Base-by-base conservation (phyloP, 2,329 filamentous ascomycete species). In the Aspergillus spinulosporus region DNA sequence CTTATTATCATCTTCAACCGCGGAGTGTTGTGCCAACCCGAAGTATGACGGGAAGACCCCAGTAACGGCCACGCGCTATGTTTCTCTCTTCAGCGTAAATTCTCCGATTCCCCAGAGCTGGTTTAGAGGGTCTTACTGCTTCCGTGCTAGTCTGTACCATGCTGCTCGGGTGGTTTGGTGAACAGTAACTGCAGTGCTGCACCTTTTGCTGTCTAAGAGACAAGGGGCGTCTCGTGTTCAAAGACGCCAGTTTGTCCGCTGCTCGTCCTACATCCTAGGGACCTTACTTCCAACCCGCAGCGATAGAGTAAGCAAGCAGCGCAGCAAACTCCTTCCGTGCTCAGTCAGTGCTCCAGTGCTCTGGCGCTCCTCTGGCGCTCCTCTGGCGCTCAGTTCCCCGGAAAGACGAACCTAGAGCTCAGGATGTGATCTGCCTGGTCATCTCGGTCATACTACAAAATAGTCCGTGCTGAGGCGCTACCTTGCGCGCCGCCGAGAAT, bases 21-120 rank as follows among this genome's bases (percentile, higher is more conserved):
- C 46, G 46, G 46, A 49, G 15, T 39, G 37, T 15, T 49, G 3
- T 49, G 37, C 46, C 46, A 49, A 5, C 34, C 34, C 14, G 36
- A 15, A 31, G 48, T 49, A 49, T 49, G 47, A 49, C 50, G 50
- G 50, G 42, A 46, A 52, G 50, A 52, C 42, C 50, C 50, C 39
- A 34, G 44, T 48, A 43, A 49, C 48, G 36, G 29, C 40, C 49
- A 57, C 49, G 49, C 54, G 54, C 54, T 40, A 39, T 43, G 42
- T 44, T 52, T 44, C 54, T 45, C 21, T 44, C 43, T 57, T 57
- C 49, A 43, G 49, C 37, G 14, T 14, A 56, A 55, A 59, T 59
- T 59, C 57, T 56, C 57, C 57, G 57, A 59, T 34, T 39, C 31
- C 29, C 34, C 52, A 54, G 46, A 32, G 28, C 45, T 39, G 43